A percentile compares a stretch with the other conserved stretches of the same genome.
These are phyloP conservation scores for Colletotrichum zoysiae DNA, from an alignment of 2,329 filamentous ascomycete genomes.

Conservation along the genomic window DNA sequence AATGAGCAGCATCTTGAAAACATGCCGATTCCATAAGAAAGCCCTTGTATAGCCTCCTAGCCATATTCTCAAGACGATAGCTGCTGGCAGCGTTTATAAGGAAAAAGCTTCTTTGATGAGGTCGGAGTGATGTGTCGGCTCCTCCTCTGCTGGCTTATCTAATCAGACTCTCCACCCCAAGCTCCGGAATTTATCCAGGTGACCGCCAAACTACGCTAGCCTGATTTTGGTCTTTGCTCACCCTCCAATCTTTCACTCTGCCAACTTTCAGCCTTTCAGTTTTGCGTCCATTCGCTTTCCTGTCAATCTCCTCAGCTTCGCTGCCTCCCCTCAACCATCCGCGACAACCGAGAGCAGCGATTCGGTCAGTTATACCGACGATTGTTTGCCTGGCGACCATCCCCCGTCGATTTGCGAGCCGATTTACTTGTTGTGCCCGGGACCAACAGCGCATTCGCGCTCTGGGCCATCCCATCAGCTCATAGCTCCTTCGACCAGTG, in stretches of 20 bases:
- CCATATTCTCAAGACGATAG: too few relatives aligned
- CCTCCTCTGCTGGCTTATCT: slow-evolving; percentile 7
- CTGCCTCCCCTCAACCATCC: slow-evolving; percentile 20
- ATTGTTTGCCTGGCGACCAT: background rate
- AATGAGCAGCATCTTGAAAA: too few relatives aligned
- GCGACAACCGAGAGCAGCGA: background rate
- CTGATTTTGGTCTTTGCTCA: slow-evolving; percentile 36
- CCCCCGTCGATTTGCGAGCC: background rate
- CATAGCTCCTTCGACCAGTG: slow-evolving; percentile 6
- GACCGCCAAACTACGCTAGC: slow-evolving; percentile 36
- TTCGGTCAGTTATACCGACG: background rate
- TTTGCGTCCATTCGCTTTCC: slow-evolving; percentile 20
- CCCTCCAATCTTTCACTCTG: slow-evolving; percentile 37
- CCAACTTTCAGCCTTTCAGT: slow-evolving; percentile 34
- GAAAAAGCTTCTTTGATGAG: too few relatives aligned
- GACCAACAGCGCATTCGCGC: slow-evolving; percentile 31
- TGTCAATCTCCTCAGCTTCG: slow-evolving; percentile 11
- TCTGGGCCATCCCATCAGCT: slow-evolving; percentile 17
- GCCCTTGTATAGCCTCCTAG: background rate
- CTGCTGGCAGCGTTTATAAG: too few relatives aligned
- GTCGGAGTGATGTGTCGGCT: background rate
- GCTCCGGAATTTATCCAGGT: slow-evolving; percentile 36
- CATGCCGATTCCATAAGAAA: background rate
- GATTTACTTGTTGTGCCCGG: slow-evolving; percentile 2
- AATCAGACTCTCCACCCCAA: background rate